These are phyloP conservation scores for Gnaphalium uliginosum DNA, from an alignment of 129 eudicot genomes.

Conservation along the genomic window DNA sequence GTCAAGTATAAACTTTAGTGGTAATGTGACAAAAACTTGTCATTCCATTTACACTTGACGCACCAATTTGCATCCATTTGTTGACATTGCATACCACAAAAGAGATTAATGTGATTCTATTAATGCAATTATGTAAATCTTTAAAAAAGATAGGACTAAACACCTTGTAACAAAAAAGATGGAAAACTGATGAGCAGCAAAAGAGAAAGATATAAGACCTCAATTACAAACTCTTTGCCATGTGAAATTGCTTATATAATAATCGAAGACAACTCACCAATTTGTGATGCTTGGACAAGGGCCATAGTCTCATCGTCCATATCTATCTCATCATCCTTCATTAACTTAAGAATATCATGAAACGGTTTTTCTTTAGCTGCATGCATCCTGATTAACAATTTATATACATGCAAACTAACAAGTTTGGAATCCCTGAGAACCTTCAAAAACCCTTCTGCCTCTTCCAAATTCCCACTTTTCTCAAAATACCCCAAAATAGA, in stretches of 20 bases:
- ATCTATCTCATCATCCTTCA: slow-evolving; percentile 49
- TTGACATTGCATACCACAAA: not conserved
- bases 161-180: not conserved
- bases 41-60: not conserved
- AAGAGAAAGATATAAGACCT: not conserved
- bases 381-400: slow-evolving; percentile 38
- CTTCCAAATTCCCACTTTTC: slow-evolving; percentile 41
- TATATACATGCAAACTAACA: slow-evolving; percentile 44
- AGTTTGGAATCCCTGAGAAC: slow-evolving; percentile 43
- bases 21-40: too few species aligned
- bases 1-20: too few species aligned
- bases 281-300: slow-evolving; percentile 28
- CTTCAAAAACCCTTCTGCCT: slow-evolving; percentile 34
- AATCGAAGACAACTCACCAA: slow-evolving; percentile 1
- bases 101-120: not conserved
- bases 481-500: slow-evolving; percentile 44
- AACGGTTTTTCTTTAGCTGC: slow-evolving; percentile 24
- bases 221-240: not conserved
- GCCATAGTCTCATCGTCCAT: slow-evolving; percentile 41
- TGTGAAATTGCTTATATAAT: not conserved
- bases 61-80: not conserved
- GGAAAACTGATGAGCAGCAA: not conserved
- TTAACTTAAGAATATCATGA: slow-evolving; percentile 38
- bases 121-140: not conserved
- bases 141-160: not conserved